Evolutionary conservation across 768 basidiomycete species (phyloP), one percentile per base, ranked within the genome.

Genomic region (Tephrocybe sp.): DNA sequence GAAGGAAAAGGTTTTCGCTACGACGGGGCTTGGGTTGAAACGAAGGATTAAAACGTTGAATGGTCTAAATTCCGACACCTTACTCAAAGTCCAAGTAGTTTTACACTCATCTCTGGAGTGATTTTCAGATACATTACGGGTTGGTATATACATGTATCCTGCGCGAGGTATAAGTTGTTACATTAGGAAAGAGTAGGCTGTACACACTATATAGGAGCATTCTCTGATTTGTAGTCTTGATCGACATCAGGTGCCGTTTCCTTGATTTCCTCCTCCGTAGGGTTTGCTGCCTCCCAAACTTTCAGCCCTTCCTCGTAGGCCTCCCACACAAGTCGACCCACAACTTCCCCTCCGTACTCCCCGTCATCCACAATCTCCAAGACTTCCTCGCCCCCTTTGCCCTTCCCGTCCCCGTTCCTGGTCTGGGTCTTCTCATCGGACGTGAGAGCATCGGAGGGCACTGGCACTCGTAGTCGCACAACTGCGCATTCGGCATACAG

Each of bases 401-500:
- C 60, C 44, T 66, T 65, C 20, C 51, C 61, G 16, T 66, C 64
- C 20, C 51, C 61, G 16, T 65, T 64, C 34, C 68, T 68, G 16
- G 44, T 53, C 54, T 56, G 52, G 9, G 44, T 54, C 43, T 61
- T 57, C 26, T 64, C 60, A n/a, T 64, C 65, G 26, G 64, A 65
- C 8, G 30, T 40, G 14, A 31, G 43, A 12, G 46, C 54, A 14
- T 56, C 55, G 26, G 48, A 48, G 23, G 59, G 53, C 2, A 22
- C 56, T 17, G 68, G 70, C 23, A 84, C 66, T 16, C 62, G 65
- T 26, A 84, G 55, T 22, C 63, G 65, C 7, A 86, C 82, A 4
- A 86, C 79, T 0, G 85, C 81, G 57, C 89, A 91, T 57, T 92
- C 86, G 8, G 83, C 75, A 57, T 92, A 92, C 35, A 91, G 65